A percentile compares a stretch with the other conserved stretches of the same genome.
Evolutionary conservation across 140 eudicot species (phyloP).

Genomic region (Cichorium intybus): DNA sequence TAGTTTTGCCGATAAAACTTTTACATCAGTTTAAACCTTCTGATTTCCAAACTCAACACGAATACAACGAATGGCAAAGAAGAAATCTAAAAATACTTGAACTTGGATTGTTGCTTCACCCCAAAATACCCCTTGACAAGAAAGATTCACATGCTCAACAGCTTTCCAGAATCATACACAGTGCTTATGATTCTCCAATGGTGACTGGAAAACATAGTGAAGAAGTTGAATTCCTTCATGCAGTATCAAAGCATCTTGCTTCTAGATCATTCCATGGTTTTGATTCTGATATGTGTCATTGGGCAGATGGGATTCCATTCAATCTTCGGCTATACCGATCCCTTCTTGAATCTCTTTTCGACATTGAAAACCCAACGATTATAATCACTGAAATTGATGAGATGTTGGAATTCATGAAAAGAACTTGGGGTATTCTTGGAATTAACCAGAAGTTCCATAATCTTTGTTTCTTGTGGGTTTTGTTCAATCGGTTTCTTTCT

Average conservation of each 20-base stretch:
- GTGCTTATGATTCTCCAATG: conserved; percentile 45
- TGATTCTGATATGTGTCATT: conserved; percentile 62
- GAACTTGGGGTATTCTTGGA: conserved; percentile 85
- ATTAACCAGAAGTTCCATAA: conserved; percentile 67
- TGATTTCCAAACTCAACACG: conserved; percentile 65
- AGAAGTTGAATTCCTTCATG: conserved; percentile 48
- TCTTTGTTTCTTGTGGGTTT: conserved; percentile 76
- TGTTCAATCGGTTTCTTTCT: conserved; percentile 57
- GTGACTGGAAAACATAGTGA: conserved; percentile 80
- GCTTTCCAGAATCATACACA: conserved; percentile 51
- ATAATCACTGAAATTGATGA: conserved; percentile 90
- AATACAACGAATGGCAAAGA: conserved; percentile 71
- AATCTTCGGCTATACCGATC: conserved; percentile 68
- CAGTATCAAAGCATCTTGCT: conserved; percentile 51
- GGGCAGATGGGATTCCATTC: conserved; percentile 95
- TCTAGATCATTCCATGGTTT: conserved; percentile 60
- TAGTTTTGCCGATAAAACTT: conserved; percentile 80
- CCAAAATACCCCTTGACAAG: conserved; percentile 54
- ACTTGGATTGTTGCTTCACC: conserved; percentile 77
- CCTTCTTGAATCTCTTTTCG: conserved; percentile 89
- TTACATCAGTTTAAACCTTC: conserved; percentile 68
- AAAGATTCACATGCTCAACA: conserved; percentile 55
- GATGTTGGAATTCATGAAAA: conserved; percentile 72
- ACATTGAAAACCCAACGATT: conserved; percentile 58
- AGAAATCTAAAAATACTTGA: conserved; percentile 72